Percentiles rank a stretch among this genome's conserved stretches.
These are phyloP conservation scores for Balamuthia mandrillaris DNA, from an alignment of 208 protist genomes.

Conservation along the genomic window DNA sequence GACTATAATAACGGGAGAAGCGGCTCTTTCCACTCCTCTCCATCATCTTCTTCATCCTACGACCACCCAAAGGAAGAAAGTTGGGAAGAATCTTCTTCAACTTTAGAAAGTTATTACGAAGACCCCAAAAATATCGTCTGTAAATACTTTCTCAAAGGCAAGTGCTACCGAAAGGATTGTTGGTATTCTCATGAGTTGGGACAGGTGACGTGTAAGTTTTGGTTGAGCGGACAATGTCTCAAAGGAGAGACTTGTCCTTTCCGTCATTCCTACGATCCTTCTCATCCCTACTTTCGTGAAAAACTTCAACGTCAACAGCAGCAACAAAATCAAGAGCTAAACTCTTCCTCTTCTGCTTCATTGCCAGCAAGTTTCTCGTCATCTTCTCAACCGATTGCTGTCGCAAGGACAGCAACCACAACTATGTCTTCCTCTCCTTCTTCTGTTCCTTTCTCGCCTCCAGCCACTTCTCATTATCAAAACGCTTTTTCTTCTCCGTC, in stretches of 20 bases:
- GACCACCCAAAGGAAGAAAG: background rate
- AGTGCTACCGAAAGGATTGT: slow-evolving; percentile 44
- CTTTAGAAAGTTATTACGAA: background rate
- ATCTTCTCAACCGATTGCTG: background rate
- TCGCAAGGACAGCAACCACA: too few species aligned
- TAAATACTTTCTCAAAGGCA: slow-evolving; percentile 42
- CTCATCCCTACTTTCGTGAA: background rate
- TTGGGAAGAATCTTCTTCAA: background rate
- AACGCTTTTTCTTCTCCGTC: background rate
- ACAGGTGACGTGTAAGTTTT: slow-evolving; percentile 38
- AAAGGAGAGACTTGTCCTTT: slow-evolving; percentile 26
- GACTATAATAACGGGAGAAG: background rate
- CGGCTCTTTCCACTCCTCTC: background rate
- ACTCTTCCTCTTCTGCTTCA: background rate
- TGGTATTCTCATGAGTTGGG: slow-evolving; percentile 44
- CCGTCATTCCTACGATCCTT: slow-evolving; percentile 1
- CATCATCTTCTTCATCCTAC: background rate
- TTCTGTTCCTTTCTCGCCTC: background rate
- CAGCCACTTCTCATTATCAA: too few species aligned
- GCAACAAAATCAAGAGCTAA: background rate
- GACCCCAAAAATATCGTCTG: slow-evolving; percentile 39
- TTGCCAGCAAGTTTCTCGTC: background rate
- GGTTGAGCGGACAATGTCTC: slow-evolving; percentile 34
- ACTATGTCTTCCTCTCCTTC: background rate
- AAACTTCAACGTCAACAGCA: too few species aligned